Evolutionary conservation across 2,329 filamentous ascomycete genomes (phyloP).

Genomic region (Thielaviopsis populi): DNA sequence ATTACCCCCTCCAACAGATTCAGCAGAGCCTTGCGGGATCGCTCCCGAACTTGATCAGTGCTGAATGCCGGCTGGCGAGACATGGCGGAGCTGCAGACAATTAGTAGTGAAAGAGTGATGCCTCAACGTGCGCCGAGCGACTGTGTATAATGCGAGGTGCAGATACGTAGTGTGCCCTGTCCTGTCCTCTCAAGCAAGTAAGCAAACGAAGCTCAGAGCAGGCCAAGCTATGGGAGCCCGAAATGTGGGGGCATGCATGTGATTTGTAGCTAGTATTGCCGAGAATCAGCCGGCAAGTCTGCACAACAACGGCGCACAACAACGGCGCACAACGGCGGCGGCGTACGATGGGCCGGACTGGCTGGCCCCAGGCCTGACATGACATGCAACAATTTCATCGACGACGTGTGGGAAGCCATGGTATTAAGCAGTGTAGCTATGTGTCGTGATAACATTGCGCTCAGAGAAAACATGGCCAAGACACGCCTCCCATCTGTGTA

Average conservation of each 20-base stretch:
- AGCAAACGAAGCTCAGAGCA: background rate
- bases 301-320: background rate
- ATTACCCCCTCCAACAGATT: slow-evolving; percentile 89
- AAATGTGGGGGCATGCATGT: slow-evolving; percentile 1
- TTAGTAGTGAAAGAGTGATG: background rate
- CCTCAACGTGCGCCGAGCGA: background rate
- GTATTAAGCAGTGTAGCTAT: background rate
- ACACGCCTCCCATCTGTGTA: background rate
- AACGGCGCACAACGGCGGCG: too few species aligned
- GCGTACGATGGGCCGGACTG: background rate
- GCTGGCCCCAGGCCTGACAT: background rate
- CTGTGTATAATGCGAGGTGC: background rate
- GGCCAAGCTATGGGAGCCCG: background rate
- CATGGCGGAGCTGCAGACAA: slow-evolving; percentile 34
- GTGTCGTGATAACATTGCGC: background rate
- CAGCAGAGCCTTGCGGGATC: slow-evolving; percentile 76
- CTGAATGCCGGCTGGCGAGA: slow-evolving; percentile 57
- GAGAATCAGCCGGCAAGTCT: background rate
- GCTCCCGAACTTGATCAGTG: slow-evolving; percentile 60
- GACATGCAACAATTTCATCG: background rate
- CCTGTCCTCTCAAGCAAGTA: too few species aligned
- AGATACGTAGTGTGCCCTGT: background rate
- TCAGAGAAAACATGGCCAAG: background rate
- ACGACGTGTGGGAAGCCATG: background rate
- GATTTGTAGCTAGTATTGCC: background rate